A percentile compares a stretch with the other conserved stretches of the same genome.
phyloP scores from a whole-genome alignment of 441 rosid genomes.

The Gossypium armourianum region DNA sequence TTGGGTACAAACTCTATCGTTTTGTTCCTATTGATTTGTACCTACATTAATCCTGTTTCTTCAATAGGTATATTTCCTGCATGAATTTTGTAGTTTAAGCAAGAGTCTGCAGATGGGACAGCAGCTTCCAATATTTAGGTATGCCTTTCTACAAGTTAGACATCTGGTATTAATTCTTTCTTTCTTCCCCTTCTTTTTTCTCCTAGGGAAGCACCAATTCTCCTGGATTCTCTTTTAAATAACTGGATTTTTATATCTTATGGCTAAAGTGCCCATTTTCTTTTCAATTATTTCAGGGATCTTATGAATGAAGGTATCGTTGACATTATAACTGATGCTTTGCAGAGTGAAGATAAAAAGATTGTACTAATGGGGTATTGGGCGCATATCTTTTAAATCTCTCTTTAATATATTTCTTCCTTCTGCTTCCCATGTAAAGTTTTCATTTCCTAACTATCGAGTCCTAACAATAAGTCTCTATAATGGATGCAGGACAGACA shows the following conservation, averaged over 20 bases:
- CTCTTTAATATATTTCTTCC: constrained; percentile 12
- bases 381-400: constrained; percentile 15
- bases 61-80: constrained; percentile 75
- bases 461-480: constrained; percentile 32
- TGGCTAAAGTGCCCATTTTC: not conserved
- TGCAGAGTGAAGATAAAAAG: constrained; percentile 79
- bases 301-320: constrained; percentile 77
- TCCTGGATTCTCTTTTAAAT: not conserved
- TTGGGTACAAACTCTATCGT: not conserved
- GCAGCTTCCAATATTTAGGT: constrained; percentile 90
- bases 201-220: not conserved
- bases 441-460: constrained; percentile 13
- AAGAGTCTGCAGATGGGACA: constrained; percentile 88
- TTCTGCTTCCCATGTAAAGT: not conserved
- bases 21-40: not conserved
- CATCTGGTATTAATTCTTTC: not conserved
- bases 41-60: constrained; percentile 22
- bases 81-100: constrained; percentile 89
- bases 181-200: no score
- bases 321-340: constrained; percentile 64
- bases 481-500: constrained; percentile 97
- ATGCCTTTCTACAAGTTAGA: constrained; percentile 21
- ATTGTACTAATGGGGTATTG: constrained; percentile 86
- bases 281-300: constrained; percentile 48
- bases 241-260: not conserved